Percentiles rank a stretch among this genome's conserved stretches.
Conservation (phyloP, 78 protist species). For the Polysphondylium violaceum region DNA sequence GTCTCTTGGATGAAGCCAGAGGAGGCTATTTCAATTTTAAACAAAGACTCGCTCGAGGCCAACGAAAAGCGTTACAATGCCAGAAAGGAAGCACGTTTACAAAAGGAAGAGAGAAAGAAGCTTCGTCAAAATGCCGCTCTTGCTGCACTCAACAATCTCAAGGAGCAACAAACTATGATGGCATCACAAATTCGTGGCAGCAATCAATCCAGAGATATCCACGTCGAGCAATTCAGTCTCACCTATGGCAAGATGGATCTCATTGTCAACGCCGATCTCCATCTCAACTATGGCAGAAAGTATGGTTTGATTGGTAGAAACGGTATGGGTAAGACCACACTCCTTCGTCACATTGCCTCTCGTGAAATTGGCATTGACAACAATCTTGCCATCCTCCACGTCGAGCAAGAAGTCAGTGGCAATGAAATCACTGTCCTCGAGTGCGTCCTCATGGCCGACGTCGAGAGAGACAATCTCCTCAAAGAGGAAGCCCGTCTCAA, state of each 20-base stretch:
- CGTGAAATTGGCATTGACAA: conserved; percentile 83
- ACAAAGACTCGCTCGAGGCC: conserved; percentile 60
- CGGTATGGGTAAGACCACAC: conserved; percentile 96
- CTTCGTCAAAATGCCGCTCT: conserved; percentile 52
- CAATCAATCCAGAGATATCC: conserved; percentile 66
- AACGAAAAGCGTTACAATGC: conserved; percentile 69
- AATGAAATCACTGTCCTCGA: conserved; percentile 86
- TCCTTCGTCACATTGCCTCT: conserved; percentile 88
- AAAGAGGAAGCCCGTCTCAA: conserved; percentile 83
- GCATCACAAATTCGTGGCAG: conserved; percentile 45
- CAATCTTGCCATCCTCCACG: conserved; percentile 87
- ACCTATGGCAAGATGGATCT: conserved; percentile 80
- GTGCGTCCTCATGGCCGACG: conserved; percentile 90
- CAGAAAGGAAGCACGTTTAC: conserved; percentile 51
- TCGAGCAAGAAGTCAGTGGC: conserved; percentile 94
- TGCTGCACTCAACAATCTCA: conserved; percentile 34
- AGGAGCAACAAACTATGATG: conserved; percentile 50
- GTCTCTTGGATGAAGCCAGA: conserved; percentile 79
- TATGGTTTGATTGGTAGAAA: conserved; percentile 96
- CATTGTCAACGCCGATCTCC: conserved; percentile 61
- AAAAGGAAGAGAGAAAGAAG: conserved; percentile 58
- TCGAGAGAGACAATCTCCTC: conserved; percentile 86
- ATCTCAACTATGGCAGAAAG: conserved; percentile 66
- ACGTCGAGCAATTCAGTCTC: conserved; percentile 66
- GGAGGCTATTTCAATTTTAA: conserved; percentile 61